A percentile compares a stretch with the other conserved stretches of the same genome.
These are phyloP conservation scores for Alternaria arborescens DNA, from an alignment of 2,329 filamentous ascomycete species.

Conservation along the genomic window DNA sequence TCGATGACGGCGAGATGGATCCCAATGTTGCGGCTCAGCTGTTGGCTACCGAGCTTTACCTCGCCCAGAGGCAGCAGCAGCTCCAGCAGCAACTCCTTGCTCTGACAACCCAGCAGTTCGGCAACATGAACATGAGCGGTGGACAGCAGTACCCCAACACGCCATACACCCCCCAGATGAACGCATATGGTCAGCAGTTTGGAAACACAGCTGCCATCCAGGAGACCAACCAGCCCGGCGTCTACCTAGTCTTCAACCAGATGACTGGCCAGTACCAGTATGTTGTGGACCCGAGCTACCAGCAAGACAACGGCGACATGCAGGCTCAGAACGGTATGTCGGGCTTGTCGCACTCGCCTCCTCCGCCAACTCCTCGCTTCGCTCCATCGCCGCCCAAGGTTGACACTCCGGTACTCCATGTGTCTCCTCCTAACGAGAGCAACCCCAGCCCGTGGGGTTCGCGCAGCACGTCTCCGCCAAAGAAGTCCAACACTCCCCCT, in stretches of 20 bases:
- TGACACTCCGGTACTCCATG: slow-evolving; percentile 70
- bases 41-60: slow-evolving; percentile 87
- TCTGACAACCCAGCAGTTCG: slow-evolving; percentile 67
- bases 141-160: slow-evolving; percentile 60
- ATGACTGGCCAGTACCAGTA: slow-evolving; percentile 85
- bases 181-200: slow-evolving; percentile 71
- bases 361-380: slow-evolving; percentile 55
- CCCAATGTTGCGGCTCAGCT: slow-evolving; percentile 87
- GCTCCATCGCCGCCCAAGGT: slow-evolving; percentile 49
- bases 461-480: slow-evolving; percentile 72
- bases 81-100: slow-evolving; percentile 91
- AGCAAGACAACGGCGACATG: slow-evolving; percentile 51
- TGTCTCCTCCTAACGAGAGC: slow-evolving; percentile 76
- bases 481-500: slow-evolving; percentile 72
- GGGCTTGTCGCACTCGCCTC: slow-evolving; percentile 58
- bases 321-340: slow-evolving; percentile 26
- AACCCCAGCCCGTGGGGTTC: slow-evolving; percentile 60
- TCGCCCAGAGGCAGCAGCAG: slow-evolving; percentile 93
- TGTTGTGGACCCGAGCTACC: slow-evolving; percentile 73
- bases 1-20: slow-evolving; percentile 78
- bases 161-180: slow-evolving; percentile 63
- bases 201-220: slow-evolving; percentile 72
- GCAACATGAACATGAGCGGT: slow-evolving; percentile 71
- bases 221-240: slow-evolving; percentile 74
- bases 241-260: slow-evolving; percentile 86